Conservation (phyloP, 805 yeast genomes). For the Schizosaccharomyces octosporus region DNA sequence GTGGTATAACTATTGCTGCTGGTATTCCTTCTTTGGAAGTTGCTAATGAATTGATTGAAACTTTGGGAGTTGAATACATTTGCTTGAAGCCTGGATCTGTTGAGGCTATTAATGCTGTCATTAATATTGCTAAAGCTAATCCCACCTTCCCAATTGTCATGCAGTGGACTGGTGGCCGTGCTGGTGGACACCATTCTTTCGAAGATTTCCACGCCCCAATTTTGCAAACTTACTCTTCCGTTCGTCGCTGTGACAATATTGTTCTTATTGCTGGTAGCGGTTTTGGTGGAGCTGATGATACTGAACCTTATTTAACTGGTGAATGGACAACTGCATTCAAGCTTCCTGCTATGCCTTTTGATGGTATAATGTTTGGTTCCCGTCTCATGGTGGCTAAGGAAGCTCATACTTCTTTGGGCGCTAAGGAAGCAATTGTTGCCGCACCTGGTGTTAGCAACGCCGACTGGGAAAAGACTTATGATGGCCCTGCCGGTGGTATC, state of each 20-base stretch:
- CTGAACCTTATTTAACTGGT: slow-evolving; percentile 95
- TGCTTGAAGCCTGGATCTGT: slow-evolving; percentile 95
- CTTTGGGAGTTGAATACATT: slow-evolving; percentile 74
- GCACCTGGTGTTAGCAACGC: slow-evolving; percentile 75
- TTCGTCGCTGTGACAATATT: slow-evolving; percentile 76
- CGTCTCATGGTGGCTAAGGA: slow-evolving; percentile 95
- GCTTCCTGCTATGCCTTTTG: slow-evolving; percentile 97
- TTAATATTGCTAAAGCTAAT: slow-evolving; percentile 81
- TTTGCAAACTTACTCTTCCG: slow-evolving; percentile 80
- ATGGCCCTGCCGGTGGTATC: slow-evolving; percentile 89
- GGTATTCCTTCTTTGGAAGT: slow-evolving; percentile 98
- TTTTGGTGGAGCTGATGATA: slow-evolving; percentile 87
- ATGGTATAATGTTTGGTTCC: slow-evolving; percentile 87
- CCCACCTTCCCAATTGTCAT: slow-evolving; percentile 89
- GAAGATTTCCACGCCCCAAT: slow-evolving; percentile 98
- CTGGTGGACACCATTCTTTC: slow-evolving; percentile 98
- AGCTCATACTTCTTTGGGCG: slow-evolving; percentile 79
- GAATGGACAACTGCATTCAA: slow-evolving; percentile 70
- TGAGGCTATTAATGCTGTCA: slow-evolving; percentile 68
- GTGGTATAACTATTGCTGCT: slow-evolving; percentile 91
- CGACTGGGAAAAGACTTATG: slow-evolving; percentile 85
- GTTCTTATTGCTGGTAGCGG: slow-evolving; percentile 93
- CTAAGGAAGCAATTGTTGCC: slow-evolving; percentile 71
- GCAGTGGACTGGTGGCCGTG: slow-evolving; percentile 99
- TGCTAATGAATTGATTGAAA: slow-evolving; percentile 84